phyloP scores from a whole-genome alignment of 2,329 filamentous ascomycete species.

The Pseudogymnoascus sp. region DNA sequence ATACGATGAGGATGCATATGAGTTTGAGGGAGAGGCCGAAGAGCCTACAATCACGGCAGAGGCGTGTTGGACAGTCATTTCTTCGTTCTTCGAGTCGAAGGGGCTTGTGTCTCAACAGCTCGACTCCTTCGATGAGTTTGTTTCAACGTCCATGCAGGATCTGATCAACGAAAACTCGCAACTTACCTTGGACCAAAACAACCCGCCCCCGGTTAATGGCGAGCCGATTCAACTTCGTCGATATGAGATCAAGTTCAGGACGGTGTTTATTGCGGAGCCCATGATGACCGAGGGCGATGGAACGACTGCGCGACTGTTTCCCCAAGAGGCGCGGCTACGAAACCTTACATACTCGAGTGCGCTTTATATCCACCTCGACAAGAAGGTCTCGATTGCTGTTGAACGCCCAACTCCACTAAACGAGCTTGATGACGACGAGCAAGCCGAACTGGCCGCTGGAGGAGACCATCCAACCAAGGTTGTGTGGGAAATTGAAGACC shows the following conservation, averaged over 20 bases:
- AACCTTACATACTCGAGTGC: slow-evolving; percentile 94
- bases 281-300: slow-evolving; percentile 91
- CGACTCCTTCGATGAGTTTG: slow-evolving; percentile 97
- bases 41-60: slow-evolving; percentile 77
- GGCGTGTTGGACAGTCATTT: slow-evolving; percentile 98
- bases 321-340: slow-evolving; percentile 89
- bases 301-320: slow-evolving; percentile 73
- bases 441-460: slow-evolving; percentile 44
- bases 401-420: slow-evolving; percentile 60
- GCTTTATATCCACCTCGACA: slow-evolving; percentile 80
- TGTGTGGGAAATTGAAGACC: slow-evolving; percentile 48
- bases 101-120: slow-evolving; percentile 95
- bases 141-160: slow-evolving; percentile 86
- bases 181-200: slow-evolving; percentile 88
- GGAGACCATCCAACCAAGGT: slow-evolving; percentile 50
- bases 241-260: slow-evolving; percentile 92
- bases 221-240: slow-evolving; percentile 77
- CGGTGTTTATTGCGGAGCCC: slow-evolving; percentile 78
- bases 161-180: slow-evolving; percentile 86
- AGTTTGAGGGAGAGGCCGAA: slow-evolving; percentile 59
- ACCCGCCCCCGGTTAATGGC: slow-evolving; percentile 66
- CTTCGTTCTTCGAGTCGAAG: slow-evolving; percentile 92
- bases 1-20: slow-evolving; percentile 54
- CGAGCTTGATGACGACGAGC: slow-evolving; percentile 60
- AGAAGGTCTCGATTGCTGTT: slow-evolving; percentile 73